Evolutionary conservation across 805 yeast genomes (phyloP).

Genomic region (Saturnispora sekii): DNA sequence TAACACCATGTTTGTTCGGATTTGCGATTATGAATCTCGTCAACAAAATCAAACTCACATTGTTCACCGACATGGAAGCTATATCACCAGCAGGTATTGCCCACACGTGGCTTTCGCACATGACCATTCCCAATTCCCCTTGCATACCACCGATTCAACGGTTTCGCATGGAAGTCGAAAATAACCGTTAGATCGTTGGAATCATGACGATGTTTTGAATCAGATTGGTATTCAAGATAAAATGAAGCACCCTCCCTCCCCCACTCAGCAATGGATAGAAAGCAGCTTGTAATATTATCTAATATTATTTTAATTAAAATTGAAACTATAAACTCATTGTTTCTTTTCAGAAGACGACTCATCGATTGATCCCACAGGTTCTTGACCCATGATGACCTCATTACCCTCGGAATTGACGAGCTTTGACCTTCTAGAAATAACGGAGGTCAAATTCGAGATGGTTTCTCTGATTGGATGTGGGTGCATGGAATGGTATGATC

Average conservation of each 20-base stretch:
- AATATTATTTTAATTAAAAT: too few relatives aligned
- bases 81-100: too few relatives aligned
- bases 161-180: too few relatives aligned
- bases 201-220: neutral
- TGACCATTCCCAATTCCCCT: too few relatives aligned
- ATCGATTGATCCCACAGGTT: neutral
- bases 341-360: slow-evolving; percentile 4
- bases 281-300: neutral
- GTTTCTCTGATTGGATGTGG: slow-evolving; percentile 14
- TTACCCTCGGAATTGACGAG: slow-evolving; percentile 7
- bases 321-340: neutral
- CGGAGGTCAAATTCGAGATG: slow-evolving; percentile 8
- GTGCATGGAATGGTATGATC: slow-evolving; percentile 40
- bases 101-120: too few relatives aligned
- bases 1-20: too few relatives aligned
- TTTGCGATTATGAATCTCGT: too few relatives aligned
- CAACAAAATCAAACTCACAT: too few relatives aligned
- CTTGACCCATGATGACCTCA: slow-evolving; percentile 3
- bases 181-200: neutral
- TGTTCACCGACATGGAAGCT: too few relatives aligned
- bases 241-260: too few relatives aligned
- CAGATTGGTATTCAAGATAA: too few relatives aligned
- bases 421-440: slow-evolving; percentile 9
- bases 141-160: too few relatives aligned
- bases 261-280: neutral